phyloP scores from a whole-genome alignment of 2,329 filamentous ascomycete genomes.

The Xylaria polymorpha region DNA sequence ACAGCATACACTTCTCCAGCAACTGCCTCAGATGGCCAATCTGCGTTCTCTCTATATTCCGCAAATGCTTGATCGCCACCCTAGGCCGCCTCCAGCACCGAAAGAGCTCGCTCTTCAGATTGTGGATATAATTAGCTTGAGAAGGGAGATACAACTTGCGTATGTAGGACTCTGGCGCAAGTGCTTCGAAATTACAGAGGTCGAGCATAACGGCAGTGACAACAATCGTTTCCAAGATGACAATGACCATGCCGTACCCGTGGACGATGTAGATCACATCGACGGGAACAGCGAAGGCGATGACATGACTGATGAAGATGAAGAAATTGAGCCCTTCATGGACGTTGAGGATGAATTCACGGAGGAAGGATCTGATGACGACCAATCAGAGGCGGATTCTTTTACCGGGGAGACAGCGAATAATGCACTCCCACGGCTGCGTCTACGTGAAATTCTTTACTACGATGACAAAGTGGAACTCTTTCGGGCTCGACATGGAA shows the following conservation, averaged over 20 bases:
- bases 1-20: conserved; percentile 82
- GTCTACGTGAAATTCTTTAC: conserved; percentile 81
- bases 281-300: conserved; percentile 53
- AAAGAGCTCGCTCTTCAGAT: conserved; percentile 80
- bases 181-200: conserved; percentile 85
- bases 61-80: conserved; percentile 61
- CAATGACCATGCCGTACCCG: conserved; percentile 37
- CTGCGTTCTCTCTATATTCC: conserved; percentile 78
- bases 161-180: conserved; percentile 82
- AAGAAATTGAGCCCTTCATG: conserved; percentile 56
- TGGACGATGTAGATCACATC: conserved; percentile 49
- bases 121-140: conserved; percentile 79
- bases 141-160: conserved; percentile 79
- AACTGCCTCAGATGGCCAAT: conserved; percentile 75
- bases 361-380: conserved; percentile 59
- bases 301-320: conserved; percentile 57
- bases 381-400: conserved; percentile 64
- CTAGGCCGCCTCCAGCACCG: conserved; percentile 47
- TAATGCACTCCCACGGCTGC: conserved; percentile 60
- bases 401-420: conserved; percentile 60
- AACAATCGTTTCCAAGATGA: conserved; percentile 39
- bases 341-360: conserved; percentile 55
- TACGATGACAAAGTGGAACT: conserved; percentile 86
- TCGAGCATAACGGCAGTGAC: conserved; percentile 50
- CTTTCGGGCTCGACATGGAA: conserved; percentile 78